Evolutionary conservation across 1,139 yeast species (phyloP), one percentile per base, ranked within the genome.

Genomic region (Yueomyces sp.): DNA sequence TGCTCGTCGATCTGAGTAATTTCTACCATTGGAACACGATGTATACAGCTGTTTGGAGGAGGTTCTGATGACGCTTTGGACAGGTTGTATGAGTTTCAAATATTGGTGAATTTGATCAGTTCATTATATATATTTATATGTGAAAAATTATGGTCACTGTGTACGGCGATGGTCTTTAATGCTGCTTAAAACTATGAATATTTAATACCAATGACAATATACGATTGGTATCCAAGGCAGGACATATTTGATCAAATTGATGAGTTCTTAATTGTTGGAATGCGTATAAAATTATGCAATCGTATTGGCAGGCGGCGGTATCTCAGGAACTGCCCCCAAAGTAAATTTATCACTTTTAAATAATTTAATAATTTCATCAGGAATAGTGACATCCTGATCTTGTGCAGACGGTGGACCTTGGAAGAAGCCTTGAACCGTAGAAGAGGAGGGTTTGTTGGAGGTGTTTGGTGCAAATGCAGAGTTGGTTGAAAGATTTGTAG

Each of bases 241-340:
- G 19, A 19, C 19, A 19, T 19, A 19, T 19, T 19, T 19, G 19
- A 19, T 19, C 19, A 19, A 19, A 19, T 19, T 19, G 19, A 19
- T 19, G 19, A 19, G 19, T 19, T 19, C 19, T 19, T 19, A 19
- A 19, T 19, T 19, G 19, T 19, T 2, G 19, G 19, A 19, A 19
- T 19, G 19, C 19, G 19, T 19, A 2, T 19, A 19, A 19, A 25
- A 6, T 38, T 38, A 45, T 12, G 39, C 43, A 35, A 54, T 48
- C 12, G 58, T 44, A 27, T 50, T 48, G 3, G 42, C 40, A 1
- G 96, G 95, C 1, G 96, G 96, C 1, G 87, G 77, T 1, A 75
- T 54, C 48, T 84, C 96, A 0, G 96, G 96, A 1, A 87, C 75
- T 28, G 64, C 62, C 0, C 95, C 95, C 28, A 85, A 59, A 12